A percentile compares a stretch with the other conserved stretches of the same genome.
phyloP scores from a whole-genome alignment of 2,329 filamentous ascomycete genomes.

The Ophiocordyceps camponoti-saundersi region DNA sequence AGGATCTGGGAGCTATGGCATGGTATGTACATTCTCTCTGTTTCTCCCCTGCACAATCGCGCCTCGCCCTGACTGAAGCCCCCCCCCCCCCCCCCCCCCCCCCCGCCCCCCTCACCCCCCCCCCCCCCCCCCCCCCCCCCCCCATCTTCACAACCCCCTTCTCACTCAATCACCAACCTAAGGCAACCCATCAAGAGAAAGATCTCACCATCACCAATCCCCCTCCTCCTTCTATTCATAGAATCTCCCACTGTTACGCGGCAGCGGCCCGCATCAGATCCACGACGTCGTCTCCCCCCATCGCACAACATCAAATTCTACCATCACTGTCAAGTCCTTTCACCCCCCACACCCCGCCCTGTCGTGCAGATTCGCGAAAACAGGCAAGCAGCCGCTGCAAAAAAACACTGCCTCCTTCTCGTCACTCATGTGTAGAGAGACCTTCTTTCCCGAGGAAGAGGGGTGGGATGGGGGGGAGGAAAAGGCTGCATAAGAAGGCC shows the following conservation, averaged over 20 bases:
- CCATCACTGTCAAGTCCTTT: background rate
- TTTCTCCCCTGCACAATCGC: too few species aligned
- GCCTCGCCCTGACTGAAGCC: background rate
- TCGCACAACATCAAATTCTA: background rate
- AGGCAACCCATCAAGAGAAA: background rate
- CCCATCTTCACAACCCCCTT: background rate
- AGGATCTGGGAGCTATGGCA: conserved; percentile 40
- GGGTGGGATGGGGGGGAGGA: too few species aligned
- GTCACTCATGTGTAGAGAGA: too few species aligned
- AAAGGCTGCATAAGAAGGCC: too few species aligned
- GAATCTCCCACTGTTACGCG: background rate
- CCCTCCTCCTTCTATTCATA: background rate
- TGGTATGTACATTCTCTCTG: conserved; percentile 20
- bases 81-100: too few species aligned
- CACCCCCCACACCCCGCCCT: too few species aligned
- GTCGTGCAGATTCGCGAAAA: background rate
- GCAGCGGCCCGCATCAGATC: background rate
- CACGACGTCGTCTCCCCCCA: background rate
- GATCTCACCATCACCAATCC: background rate
- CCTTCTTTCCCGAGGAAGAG: too few species aligned
- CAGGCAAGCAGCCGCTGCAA: background rate
- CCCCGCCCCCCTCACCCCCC: too few species aligned
- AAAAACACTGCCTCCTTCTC: too few species aligned
- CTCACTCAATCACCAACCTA: background rate
- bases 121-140: too few species aligned